A percentile compares a stretch with the other conserved stretches of the same genome.
Evolutionary conservation across 495 filamentous ascomycete species (phyloP).

Genomic region (Articulospora tetracladia): DNA sequence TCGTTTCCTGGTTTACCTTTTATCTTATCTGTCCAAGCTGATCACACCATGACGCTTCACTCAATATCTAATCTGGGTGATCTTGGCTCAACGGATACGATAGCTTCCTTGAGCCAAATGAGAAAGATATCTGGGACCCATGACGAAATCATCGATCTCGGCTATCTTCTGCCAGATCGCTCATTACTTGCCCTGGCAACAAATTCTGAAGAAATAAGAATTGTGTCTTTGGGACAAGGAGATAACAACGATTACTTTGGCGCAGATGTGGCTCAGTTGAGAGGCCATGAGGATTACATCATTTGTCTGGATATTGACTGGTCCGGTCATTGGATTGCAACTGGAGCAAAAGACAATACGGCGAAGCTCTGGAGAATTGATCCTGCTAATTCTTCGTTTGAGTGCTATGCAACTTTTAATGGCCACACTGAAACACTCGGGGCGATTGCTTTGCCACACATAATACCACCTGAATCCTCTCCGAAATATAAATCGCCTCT

Average conservation of each 20-base stretch:
- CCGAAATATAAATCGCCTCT: constrained; percentile 62
- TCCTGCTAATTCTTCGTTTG: constrained; percentile 66
- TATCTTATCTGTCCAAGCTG: constrained; percentile 79
- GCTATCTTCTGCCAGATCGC: constrained; percentile 73
- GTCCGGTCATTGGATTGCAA: constrained; percentile 95
- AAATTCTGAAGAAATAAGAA: constrained; percentile 87
- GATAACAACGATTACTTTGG: constrained; percentile 64
- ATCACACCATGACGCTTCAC: constrained; percentile 80
- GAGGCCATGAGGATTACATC: constrained; percentile 90
- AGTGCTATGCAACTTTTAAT: constrained; percentile 73
- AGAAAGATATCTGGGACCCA: constrained; percentile 91
- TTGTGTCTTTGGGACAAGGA: constrained; percentile 61
- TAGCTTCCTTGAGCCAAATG: constrained; percentile 34
- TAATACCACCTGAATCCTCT: constrained; percentile 58
- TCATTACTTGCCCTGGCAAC: constrained; percentile 87
- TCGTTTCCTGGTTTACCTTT: constrained; percentile 57
- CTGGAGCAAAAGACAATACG: constrained; percentile 93
- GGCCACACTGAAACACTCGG: constrained; percentile 94
- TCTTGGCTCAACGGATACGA: constrained; percentile 17
- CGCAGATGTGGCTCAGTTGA: constrained; percentile 77
- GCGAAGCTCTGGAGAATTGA: constrained; percentile 90
- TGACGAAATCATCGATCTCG: constrained; percentile 93
- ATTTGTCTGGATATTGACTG: constrained; percentile 93
- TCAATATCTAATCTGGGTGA: constrained; percentile 37
- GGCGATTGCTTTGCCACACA: constrained; percentile 79